phyloP scores from a whole-genome alignment of 1,139 yeast genomes.

The Diutina siamensis region DNA sequence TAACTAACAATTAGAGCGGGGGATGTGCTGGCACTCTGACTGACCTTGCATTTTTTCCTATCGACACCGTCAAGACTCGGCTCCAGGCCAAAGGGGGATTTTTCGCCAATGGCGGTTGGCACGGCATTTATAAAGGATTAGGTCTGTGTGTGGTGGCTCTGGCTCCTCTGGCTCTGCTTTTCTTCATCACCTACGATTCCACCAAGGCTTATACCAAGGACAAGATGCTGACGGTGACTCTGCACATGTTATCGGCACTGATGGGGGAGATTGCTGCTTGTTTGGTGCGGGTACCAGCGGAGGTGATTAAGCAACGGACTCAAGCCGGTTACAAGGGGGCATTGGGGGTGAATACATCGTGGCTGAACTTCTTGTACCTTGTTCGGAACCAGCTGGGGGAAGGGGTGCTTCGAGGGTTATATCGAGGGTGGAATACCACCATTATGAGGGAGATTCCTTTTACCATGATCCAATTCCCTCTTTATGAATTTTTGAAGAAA shows the following conservation, averaged over 20 bases:
- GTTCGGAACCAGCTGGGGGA: slow-evolving; percentile 55
- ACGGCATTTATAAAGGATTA: slow-evolving; percentile 80
- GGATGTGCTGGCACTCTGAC: slow-evolving; percentile 96
- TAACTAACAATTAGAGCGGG: slow-evolving; percentile 45
- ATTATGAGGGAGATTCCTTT: slow-evolving; percentile 92
- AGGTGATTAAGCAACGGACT: slow-evolving; percentile 88
- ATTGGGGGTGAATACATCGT: slow-evolving; percentile 45
- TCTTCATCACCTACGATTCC: slow-evolving; percentile 81
- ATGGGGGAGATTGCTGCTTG: slow-evolving; percentile 91
- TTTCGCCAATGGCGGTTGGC: slow-evolving; percentile 84
- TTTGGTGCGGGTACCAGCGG: slow-evolving; percentile 90
- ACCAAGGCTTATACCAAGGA: slow-evolving; percentile 44
- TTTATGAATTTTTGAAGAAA: slow-evolving; percentile 72
- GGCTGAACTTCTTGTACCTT: slow-evolving; percentile 52
- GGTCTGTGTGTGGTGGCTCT: slow-evolving; percentile 93
- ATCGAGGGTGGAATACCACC: slow-evolving; percentile 89
- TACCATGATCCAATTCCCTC: slow-evolving; percentile 88
- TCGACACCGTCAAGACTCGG: slow-evolving; percentile 88
- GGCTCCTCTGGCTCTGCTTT: slow-evolving; percentile 87
- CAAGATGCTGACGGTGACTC: slow-evolving; percentile 17
- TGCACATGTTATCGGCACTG: slow-evolving; percentile 82
- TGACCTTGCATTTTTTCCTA: slow-evolving; percentile 89
- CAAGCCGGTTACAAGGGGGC: slow-evolving; percentile 51
- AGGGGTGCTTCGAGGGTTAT: slow-evolving; percentile 66
- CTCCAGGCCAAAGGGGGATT: slow-evolving; percentile 94